phyloP scores from a whole-genome alignment of 2,329 filamentous ascomycete species.

The Exophiala calicioides region DNA sequence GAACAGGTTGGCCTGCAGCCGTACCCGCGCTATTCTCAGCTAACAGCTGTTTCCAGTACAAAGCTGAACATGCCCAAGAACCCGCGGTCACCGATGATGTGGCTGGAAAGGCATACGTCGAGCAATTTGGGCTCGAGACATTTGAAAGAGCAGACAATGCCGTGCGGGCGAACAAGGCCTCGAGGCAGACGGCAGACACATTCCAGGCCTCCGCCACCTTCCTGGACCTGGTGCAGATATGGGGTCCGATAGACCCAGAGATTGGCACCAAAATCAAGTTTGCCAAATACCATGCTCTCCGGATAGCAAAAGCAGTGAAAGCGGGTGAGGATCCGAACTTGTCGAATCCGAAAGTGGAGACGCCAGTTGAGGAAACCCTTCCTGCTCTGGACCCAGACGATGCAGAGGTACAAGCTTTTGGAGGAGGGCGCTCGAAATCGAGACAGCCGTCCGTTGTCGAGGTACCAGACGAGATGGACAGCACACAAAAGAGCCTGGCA shows the following conservation, averaged over 20 bases:
- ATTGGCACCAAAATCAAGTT: constrained; percentile 87
- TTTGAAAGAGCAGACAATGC: constrained; percentile 82
- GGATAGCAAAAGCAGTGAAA: constrained; percentile 88
- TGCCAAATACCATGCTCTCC: constrained; percentile 90
- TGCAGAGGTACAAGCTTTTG: constrained; percentile 62
- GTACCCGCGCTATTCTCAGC: neutral
- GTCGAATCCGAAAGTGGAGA: constrained; percentile 72
- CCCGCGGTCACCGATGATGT: constrained; percentile 83
- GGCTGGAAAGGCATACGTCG: constrained; percentile 86
- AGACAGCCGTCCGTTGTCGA: constrained; percentile 61
- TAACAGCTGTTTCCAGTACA: constrained; percentile 53
- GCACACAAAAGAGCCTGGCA: constrained; percentile 47
- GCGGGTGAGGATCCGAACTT: constrained; percentile 90
- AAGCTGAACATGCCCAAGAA: constrained; percentile 71
- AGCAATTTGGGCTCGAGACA: constrained; percentile 88
- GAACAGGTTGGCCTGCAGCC: constrained; percentile 61
- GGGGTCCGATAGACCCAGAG: constrained; percentile 74
- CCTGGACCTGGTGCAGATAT: constrained; percentile 82
- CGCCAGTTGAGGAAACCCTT: constrained; percentile 46
- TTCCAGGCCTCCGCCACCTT: constrained; percentile 92
- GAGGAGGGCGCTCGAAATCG: constrained; percentile 47
- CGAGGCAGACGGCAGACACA: constrained; percentile 87
- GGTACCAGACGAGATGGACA: constrained; percentile 58
- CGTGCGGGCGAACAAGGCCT: constrained; percentile 79
- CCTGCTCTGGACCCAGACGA: constrained; percentile 63